Conservation (phyloP, 1,284 basidiomycete genomes). For the Leccinum insolens region DNA sequence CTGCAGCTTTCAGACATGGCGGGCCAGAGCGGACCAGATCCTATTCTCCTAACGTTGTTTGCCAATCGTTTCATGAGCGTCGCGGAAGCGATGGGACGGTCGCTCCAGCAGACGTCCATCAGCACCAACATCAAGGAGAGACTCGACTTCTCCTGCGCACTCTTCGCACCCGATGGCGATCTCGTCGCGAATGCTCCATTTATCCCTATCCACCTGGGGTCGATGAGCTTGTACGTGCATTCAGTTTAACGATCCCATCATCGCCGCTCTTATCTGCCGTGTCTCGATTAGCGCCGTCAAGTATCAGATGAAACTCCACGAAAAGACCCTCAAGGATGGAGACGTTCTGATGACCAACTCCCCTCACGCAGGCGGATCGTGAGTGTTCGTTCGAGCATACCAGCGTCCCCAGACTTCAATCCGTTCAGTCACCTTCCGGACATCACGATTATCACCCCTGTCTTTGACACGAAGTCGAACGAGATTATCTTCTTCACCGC, state of each 20-base stretch:
- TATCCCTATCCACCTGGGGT: slow-evolving; percentile 79
- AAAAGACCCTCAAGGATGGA: slow-evolving; percentile 72
- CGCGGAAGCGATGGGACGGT: slow-evolving; percentile 91
- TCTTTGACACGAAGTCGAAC: slow-evolving; percentile 65
- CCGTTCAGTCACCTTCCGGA: slow-evolving; percentile 70
- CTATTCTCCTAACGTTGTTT: slow-evolving; percentile 87
- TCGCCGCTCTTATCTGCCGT: slow-evolving; percentile 12
- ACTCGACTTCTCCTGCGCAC: slow-evolving; percentile 87
- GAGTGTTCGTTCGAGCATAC: slow-evolving; percentile 34
- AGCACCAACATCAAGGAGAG: slow-evolving; percentile 92
- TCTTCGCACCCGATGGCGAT: slow-evolving; percentile 90
- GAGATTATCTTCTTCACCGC: slow-evolving; percentile 94
- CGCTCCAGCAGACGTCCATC: slow-evolving; percentile 88
- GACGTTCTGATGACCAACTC: slow-evolving; percentile 93
- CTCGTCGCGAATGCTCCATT: slow-evolving; percentile 91
- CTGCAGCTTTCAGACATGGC: slow-evolving; percentile 15
- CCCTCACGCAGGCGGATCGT: slow-evolving; percentile 86
- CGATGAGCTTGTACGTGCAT: slow-evolving; percentile 79
- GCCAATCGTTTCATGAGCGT: slow-evolving; percentile 93
- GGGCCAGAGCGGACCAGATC: slow-evolving; percentile 58
- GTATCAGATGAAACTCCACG: slow-evolving; percentile 84
- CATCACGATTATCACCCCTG: slow-evolving; percentile 90
- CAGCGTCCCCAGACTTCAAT: too few relatives aligned
- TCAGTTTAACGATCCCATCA: slow-evolving; percentile 32
- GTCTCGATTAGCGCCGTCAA: slow-evolving; percentile 70